A percentile compares a stretch with the other conserved stretches of the same genome.
These are phyloP conservation scores for Crithidia brevicula DNA, from an alignment of 208 protist genomes.

Conservation along the genomic window DNA sequence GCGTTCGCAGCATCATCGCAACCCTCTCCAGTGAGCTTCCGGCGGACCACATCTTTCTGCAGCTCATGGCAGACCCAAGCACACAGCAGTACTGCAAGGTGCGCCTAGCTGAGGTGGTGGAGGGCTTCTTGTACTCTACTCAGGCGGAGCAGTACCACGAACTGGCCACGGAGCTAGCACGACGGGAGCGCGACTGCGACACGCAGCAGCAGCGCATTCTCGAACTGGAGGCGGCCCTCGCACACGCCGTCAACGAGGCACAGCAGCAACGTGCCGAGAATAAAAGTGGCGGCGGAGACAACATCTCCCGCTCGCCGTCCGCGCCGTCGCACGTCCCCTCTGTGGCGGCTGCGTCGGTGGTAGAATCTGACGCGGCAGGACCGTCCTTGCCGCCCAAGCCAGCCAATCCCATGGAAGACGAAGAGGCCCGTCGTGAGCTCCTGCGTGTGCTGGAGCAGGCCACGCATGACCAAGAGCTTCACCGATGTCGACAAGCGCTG, in stretches of 20 bases:
- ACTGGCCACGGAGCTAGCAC: conserved; percentile 69
- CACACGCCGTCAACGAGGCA: background rate
- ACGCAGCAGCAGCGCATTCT: conserved; percentile 43
- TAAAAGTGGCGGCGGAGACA: background rate
- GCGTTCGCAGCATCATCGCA: conserved; percentile 61
- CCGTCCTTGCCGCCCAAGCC: background rate
- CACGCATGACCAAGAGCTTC: conserved; percentile 74
- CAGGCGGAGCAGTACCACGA: conserved; percentile 81
- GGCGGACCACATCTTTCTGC: conserved; percentile 74
- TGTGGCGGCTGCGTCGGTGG: background rate
- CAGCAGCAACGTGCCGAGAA: conserved; percentile 1
- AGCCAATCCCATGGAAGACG: conserved; percentile 53
- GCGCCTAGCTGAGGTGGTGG: conserved; percentile 77
- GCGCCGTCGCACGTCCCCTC: background rate
- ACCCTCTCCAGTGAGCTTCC: conserved; percentile 65
- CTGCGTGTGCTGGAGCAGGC: conserved; percentile 66
- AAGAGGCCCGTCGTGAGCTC: conserved; percentile 60
- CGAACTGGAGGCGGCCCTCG: conserved; percentile 33
- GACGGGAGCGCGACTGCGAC: conserved; percentile 48
- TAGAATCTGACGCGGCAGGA: no score
- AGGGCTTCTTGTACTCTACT: conserved; percentile 76
- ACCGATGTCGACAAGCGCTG: conserved; percentile 66
- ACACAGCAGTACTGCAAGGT: conserved; percentile 78
- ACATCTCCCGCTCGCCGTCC: conserved; percentile 1
- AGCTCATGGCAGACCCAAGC: conserved; percentile 69